Conservation (phyloP, 139 green algal genomes). For the Zygnema cylindricum region DNA sequence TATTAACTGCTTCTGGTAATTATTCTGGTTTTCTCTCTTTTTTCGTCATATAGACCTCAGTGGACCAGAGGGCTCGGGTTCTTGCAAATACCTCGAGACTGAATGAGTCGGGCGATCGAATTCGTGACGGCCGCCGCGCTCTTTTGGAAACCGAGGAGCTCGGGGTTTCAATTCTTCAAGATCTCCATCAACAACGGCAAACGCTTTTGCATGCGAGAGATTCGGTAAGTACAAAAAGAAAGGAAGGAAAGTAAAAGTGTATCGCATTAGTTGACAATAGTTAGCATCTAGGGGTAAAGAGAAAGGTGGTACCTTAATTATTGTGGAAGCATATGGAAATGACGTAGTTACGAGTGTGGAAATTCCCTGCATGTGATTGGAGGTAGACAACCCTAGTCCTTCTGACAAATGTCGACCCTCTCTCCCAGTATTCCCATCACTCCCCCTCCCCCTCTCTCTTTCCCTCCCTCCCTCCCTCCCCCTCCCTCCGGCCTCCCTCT, state of each 20-base stretch:
- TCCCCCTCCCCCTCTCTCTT: no score
- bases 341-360: not conserved
- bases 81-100: slow-evolving; percentile 57
- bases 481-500: no score
- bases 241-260: not conserved
- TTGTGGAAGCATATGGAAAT: not conserved
- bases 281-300: not conserved
- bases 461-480: no score
- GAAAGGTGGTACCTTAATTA: not conserved
- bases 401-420: no score
- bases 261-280: no score
- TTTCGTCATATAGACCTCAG: not conserved
- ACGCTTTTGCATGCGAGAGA: slow-evolving; percentile 86
- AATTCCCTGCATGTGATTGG: not conserved
- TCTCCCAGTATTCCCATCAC: no score
- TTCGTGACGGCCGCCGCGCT: slow-evolving; percentile 51
- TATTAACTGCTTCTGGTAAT: not conserved
- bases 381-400: no score
- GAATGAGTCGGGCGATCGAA: slow-evolving; percentile 51
- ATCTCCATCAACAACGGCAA: slow-evolving; percentile 91
- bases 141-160: slow-evolving; percentile 84
- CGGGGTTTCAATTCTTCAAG: slow-evolving; percentile 86
- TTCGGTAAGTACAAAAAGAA: slow-evolving; percentile 59
- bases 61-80: slow-evolving; percentile 29
- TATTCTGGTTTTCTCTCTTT: not conserved